phyloP scores from a whole-genome alignment of 768 basidiomycete genomes.

The Lentinula guzmanii region DNA sequence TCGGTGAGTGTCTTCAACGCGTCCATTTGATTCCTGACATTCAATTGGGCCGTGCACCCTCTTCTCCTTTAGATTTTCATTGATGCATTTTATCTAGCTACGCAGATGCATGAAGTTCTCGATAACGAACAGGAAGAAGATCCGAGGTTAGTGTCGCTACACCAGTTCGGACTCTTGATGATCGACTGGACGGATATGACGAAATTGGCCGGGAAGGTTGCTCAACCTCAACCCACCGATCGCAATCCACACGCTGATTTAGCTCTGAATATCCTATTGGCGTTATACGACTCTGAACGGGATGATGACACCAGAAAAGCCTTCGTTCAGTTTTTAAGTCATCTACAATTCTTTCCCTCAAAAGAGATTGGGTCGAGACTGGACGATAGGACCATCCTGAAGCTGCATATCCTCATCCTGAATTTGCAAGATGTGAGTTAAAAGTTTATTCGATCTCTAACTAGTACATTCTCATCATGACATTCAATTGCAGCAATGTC shows the following conservation, averaged over 20 bases:
- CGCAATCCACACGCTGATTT: conserved; percentile 49
- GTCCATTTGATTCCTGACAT: background rate
- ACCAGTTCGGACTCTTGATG: conserved; percentile 74
- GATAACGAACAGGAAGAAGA: conserved; percentile 71
- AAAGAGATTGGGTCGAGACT: conserved; percentile 11
- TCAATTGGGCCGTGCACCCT: background rate
- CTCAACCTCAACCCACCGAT: conserved; percentile 8
- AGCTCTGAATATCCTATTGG: conserved; percentile 48
- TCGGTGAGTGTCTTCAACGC: conserved; percentile 24
- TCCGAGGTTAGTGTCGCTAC: conserved; percentile 65
- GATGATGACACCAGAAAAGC: conserved; percentile 55
- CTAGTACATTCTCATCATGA: background rate
- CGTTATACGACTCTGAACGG: conserved; percentile 39
- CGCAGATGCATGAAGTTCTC: conserved; percentile 50
- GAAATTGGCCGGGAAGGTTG: conserved; percentile 47
- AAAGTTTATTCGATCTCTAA: background rate
- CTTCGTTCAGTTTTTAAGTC: conserved; percentile 56
- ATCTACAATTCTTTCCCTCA: conserved; percentile 44
- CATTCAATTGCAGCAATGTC: conserved; percentile 42
- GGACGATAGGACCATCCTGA: conserved; percentile 33
- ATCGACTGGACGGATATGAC: conserved; percentile 86
- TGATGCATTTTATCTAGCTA: conserved; percentile 56
- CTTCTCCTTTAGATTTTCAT: conserved; percentile 54
- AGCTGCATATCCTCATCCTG: conserved; percentile 41
- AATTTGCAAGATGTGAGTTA: conserved; percentile 42